Evolutionary conservation across 495 filamentous ascomycete species (phyloP), one percentile per base, ranked within the genome.

Genomic region (Neurospora sp.): DNA sequence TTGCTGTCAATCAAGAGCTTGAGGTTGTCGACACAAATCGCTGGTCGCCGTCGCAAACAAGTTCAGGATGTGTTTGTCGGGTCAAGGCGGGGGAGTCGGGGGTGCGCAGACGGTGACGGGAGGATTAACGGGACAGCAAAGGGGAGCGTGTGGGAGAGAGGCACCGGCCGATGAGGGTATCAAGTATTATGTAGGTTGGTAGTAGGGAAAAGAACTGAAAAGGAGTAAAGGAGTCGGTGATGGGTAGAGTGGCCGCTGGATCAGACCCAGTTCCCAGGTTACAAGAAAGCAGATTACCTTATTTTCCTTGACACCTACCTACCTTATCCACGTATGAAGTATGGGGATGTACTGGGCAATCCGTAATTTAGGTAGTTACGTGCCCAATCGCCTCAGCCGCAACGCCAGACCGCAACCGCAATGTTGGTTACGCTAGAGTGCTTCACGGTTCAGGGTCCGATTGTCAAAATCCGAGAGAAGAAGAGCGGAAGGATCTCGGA

Each of bases 1-100:
- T 82, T 75, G 70, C 70, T 20, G 70, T 71, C 39, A 72, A 59
- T 54, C 44, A 38, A 74, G 73, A 75, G 74, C 46, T 70, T 39
- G 72, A 72, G 46, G 70, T 69, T 66, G 72, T 73, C 37, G 69
- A 69, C 20, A 72, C 40, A 27, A 71, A 75, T 77, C 69, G 77
- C 74, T 72, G 72, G 44, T 73, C 41, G 75, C 70, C 40, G 76
- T 76, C 39, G 54, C 54, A 66, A 66, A 66, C 54, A 35, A 37
- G 69, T 75, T 44, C 42, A 72, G 54, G 54, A 59, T 69, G 75
- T 77, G 73, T 78, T 73, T 35, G 14, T 66, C 27, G 27, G 69
- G 75, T 54, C 42, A 39, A 66, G 38, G 59, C 39, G 69, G 72
- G 69, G 70, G 69, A 62, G 72, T 69, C 37, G 37, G 54, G 54